phyloP scores from a whole-genome alignment of 345 rosid species.

The Citrus sinensis region DNA sequence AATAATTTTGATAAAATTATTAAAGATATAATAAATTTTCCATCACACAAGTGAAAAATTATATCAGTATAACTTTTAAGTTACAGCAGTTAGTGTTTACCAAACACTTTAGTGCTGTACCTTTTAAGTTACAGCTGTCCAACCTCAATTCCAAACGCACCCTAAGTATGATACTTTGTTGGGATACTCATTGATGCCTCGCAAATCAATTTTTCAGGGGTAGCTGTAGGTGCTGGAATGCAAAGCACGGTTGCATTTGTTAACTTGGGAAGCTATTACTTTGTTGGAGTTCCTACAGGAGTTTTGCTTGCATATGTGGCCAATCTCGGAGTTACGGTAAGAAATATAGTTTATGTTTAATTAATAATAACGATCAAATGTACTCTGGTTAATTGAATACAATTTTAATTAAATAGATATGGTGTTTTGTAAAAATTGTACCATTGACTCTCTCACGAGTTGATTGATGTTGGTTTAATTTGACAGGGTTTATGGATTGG shows the following conservation, averaged over 20 bases:
- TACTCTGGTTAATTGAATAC: too few species aligned
- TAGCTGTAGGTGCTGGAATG: slow-evolving; percentile 30
- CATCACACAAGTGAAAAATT: too few species aligned
- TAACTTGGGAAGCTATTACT: slow-evolving; percentile 30
- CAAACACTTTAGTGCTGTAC: too few species aligned
- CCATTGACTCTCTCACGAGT: too few species aligned
- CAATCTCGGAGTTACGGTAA: slow-evolving; percentile 1
- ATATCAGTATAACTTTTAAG: rapidly evolving
- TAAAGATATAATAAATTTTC: too few species aligned
- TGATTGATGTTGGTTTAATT: not conserved
- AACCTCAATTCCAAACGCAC: too few species aligned
- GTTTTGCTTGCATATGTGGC: slow-evolving; percentile 9
- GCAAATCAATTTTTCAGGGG: slow-evolving; percentile 12
- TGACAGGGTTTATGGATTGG: slow-evolving; percentile 39
- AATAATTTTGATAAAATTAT: too few species aligned
- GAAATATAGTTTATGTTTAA: not conserved
- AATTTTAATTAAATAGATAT: too few species aligned
- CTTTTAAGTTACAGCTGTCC: rapidly evolving
- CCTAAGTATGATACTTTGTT: too few species aligned
- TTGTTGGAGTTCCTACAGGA: slow-evolving; percentile 29
- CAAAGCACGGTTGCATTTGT: slow-evolving; percentile 30
- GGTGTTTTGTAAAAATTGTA: too few species aligned
- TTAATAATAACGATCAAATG: not conserved
- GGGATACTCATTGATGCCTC: too few species aligned
- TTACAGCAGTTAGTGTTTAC: too few species aligned